A percentile compares a stretch with the other conserved stretches of the same genome.
These are phyloP conservation scores for Daldinia decipiens DNA, from an alignment of 495 filamentous ascomycete genomes.

Conservation along the genomic window DNA sequence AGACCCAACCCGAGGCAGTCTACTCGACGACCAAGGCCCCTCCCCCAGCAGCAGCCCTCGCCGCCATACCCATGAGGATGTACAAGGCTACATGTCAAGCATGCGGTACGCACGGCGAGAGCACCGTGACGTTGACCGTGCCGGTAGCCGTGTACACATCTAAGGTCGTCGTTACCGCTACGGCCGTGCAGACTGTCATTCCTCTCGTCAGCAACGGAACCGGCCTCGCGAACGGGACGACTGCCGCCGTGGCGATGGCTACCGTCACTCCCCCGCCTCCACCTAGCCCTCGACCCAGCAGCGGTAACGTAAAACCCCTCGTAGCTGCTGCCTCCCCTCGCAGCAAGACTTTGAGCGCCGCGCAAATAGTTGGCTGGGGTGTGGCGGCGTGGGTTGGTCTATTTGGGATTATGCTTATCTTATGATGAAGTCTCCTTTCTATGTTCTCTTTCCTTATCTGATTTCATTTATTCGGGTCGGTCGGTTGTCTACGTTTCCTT, in stretches of 20 bases:
- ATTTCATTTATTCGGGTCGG: not conserved
- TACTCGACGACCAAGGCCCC: not conserved
- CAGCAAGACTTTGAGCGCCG: not conserved
- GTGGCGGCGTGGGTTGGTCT: conserved; percentile 31
- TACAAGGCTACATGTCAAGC: conserved; percentile 30
- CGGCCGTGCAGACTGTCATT: conserved; percentile 42
- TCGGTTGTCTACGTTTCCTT: not conserved
- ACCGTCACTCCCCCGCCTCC: not conserved
- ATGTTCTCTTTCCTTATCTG: not conserved
- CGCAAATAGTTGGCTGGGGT: conserved; percentile 18
- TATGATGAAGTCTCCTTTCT: conserved; percentile 8
- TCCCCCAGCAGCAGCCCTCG: not conserved
- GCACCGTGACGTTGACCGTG: conserved; percentile 39
- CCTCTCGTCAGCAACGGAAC: conserved; percentile 16
- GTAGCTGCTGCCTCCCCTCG: not conserved
- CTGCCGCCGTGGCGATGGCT: not conserved
- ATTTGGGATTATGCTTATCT: conserved; percentile 27
- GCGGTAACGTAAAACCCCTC: not conserved
- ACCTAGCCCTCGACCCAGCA: conserved; percentile 1
- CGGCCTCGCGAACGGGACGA: not conserved
- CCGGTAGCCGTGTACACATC: conserved; percentile 23
- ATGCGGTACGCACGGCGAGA: conserved; percentile 41
- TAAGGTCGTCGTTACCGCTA: conserved; percentile 23
- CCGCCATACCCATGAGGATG: conserved; percentile 40
- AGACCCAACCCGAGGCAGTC: not conserved